Conservation (phyloP, 2,329 filamentous ascomycete genomes). For the Pyricularia sp. region DNA sequence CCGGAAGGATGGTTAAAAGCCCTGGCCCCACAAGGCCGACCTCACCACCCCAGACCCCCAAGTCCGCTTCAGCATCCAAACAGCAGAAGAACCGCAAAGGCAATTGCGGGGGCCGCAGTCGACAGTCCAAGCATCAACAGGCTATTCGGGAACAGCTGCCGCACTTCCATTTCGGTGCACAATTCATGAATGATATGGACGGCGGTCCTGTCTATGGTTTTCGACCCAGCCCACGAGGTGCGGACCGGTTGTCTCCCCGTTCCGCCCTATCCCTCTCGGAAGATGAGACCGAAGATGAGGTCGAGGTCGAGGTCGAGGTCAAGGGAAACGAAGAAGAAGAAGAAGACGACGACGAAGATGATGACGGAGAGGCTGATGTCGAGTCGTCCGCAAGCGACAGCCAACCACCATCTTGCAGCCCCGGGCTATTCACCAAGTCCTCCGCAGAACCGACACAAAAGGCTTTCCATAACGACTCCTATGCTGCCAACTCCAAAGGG, state of each 20-base stretch:
- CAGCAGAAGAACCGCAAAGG: constrained; percentile 17
- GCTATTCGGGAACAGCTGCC: constrained; percentile 5
- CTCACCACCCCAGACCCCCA: constrained; percentile 33
- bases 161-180: constrained; percentile 14
- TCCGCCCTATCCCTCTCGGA: constrained; percentile 20
- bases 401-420: constrained; percentile 12
- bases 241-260: constrained; percentile 28
- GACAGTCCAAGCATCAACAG: constrained; percentile 4
- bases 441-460: background rate
- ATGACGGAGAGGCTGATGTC: constrained; percentile 7
- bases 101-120: background rate
- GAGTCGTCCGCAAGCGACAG: constrained; percentile 14
- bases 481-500: constrained; percentile 3
- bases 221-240: constrained; percentile 16
- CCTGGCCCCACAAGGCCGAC: constrained; percentile 22
- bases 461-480: constrained; percentile 1
- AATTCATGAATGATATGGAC: constrained; percentile 10
- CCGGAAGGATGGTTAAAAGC: constrained; percentile 20
- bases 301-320: constrained; percentile 6
- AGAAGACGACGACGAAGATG: constrained; percentile 12
- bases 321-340: constrained; percentile 9
- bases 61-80: constrained; percentile 21
- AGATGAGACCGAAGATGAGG: constrained; percentile 9
- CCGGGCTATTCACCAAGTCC: constrained; percentile 11
- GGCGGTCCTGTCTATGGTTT: constrained; percentile 22